Base-by-base conservation (phyloP, 139 green algal genomes). In the Auxenochlorella pyrenoidosa region DNA sequence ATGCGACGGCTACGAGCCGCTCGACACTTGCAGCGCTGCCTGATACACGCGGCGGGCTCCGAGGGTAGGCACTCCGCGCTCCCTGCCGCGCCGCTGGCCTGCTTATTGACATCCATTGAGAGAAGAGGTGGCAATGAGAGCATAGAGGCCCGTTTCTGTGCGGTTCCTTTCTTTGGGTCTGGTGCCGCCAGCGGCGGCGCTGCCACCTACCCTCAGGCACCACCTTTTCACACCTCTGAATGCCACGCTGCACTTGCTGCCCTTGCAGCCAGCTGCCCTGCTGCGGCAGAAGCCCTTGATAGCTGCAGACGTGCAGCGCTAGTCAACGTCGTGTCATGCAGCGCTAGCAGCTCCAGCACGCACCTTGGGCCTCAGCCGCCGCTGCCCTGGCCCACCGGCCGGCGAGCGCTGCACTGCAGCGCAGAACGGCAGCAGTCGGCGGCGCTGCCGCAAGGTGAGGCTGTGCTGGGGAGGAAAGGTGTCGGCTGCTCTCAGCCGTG, bases 401-500 rank as follows among this genome's bases (percentile, higher is more conserved):
- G 30, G 34, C 34, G 63, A 5, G 28, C 80, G 22, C 80, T 85
- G 80, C 80, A 85, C 60, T 76, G 80, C 80, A 34, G 12, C 8
- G 79, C 40, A 32, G 40, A 40, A 30, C 43, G 60, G 26, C 40
- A 41, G 28, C 59, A 59, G 21, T 32, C 63, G 38, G 80, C 80
- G 5, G 80, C 80, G 0, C 16, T 77, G 63, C 60, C 80, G 0
- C 40, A 76, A 83, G 78, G 43, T 82, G 30, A 26, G 24, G 54
- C 15, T 26, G 47, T 24, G 16, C 54, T 24, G n/a, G n/a, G n/a
- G n/a, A n/a, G n/a, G n/a, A n/a, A n/a, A n/a, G n/a, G n/a, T n/a
- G n/a, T n/a, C n/a, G n/a, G n/a, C n/a, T n/a, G n/a, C n/a, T n/a
- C n/a, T n/a, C n/a, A n/a, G n/a, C n/a, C n/a, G n/a, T n/a, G n/a